Conservation (phyloP, 1,284 basidiomycete species). For the Takashimella tepidaria region DNA sequence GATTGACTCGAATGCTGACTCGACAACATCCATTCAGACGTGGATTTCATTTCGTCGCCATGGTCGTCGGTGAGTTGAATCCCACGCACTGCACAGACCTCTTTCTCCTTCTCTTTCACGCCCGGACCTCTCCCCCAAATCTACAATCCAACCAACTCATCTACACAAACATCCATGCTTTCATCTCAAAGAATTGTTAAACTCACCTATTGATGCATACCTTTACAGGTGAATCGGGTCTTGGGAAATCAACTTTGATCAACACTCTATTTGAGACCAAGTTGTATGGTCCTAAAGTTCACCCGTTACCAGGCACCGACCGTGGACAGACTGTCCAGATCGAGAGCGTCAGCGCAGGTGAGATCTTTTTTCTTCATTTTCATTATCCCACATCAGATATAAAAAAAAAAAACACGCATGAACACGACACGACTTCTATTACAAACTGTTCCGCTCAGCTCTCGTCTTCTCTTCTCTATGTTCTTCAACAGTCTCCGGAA, state of each 20-base stretch:
- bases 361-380: too few relatives aligned
- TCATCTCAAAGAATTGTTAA: too few relatives aligned
- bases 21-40: conserved; percentile 50
- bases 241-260: conserved; percentile 95
- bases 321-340: conserved; percentile 87
- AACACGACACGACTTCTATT: too few relatives aligned
- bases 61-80: conserved; percentile 81
- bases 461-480: too few relatives aligned
- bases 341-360: conserved; percentile 92
- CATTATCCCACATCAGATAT: too few relatives aligned
- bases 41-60: conserved; percentile 92
- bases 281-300: conserved; percentile 81
- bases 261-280: conserved; percentile 96
- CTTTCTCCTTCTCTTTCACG: too few relatives aligned
- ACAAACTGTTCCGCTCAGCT: too few relatives aligned
- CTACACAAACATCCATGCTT: too few relatives aligned
- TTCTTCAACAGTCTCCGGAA: too few relatives aligned
- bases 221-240: conserved; percentile 80
- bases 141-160: too few relatives aligned
- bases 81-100: not conserved
- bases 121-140: not conserved
- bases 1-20: not conserved
- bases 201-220: too few relatives aligned
- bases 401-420: too few relatives aligned
- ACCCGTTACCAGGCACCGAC: conserved; percentile 76